Evolutionary conservation across 495 filamentous ascomycete genomes (phyloP), one percentile per base, ranked within the genome.

Genomic region (Bryoglossum gracile): DNA sequence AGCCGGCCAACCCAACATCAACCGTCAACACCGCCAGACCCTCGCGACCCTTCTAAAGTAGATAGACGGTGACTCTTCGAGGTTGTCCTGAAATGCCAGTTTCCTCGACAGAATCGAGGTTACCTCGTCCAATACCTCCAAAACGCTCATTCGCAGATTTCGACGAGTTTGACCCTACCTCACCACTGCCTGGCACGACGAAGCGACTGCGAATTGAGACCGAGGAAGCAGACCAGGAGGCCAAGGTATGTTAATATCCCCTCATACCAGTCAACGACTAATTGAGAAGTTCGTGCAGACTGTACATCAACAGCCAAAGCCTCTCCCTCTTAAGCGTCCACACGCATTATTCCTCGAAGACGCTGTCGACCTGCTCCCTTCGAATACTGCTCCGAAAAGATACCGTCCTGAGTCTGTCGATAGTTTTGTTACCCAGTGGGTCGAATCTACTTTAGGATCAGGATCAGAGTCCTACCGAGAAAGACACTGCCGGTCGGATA

Each of bases 401-500:
- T 48, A 50, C 44, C 21, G 42, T 55, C 50, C 59, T 44, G 41
- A 47, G 30, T 57, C 59, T 48, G 46, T 59, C 53, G 17, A 60
- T 48, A 56, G 51, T 51, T 53, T 51, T 41, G 52, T 63, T 43
- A 60, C 60, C 33, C 50, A 58, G 57, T 62, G 60, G 60, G 57
- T 62, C 45, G 51, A 62, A 53, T 62, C 59, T 51, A 38, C 56
- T 37, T 46, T 21, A n/a, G n/a, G n/a, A n/a, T n/a, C n/a, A 33
- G 43, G 43, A 30, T 46, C 43, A 30, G 56, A 44, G 16, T 55
- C 54, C 32, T 49, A 56, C 44, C 55, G 44, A 58, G 48, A 55
- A 47, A 56, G 54, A 54, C 47, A 47, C 44, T 62, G 57, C 60
- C 54, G 60, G 43, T 63, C 58, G 44, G 58, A 63, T 40, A 61